A percentile compares a stretch with the other conserved stretches of the same genome.
Conservation (phyloP, 2,329 filamentous ascomycete genomes). For the Colletotrichum sp. region DNA sequence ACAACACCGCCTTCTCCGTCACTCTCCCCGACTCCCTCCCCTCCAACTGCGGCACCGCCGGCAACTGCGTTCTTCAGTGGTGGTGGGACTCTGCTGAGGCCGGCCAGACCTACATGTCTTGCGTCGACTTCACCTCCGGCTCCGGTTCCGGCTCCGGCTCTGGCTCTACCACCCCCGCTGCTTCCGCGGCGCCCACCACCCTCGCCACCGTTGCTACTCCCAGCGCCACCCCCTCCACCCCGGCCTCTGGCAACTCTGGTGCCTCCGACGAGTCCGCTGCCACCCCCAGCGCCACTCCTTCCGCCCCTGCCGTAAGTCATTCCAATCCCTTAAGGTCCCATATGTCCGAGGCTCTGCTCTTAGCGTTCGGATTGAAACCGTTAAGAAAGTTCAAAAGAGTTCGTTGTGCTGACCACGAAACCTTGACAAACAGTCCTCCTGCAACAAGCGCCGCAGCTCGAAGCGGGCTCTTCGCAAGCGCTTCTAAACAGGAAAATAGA, state of each 20-base stretch:
- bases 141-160: slow-evolving; percentile 6
- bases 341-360: neutral
- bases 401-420: neutral
- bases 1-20: slow-evolving; percentile 52
- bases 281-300: neutral
- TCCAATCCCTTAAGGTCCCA: neutral
- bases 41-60: slow-evolving; percentile 51
- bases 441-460: slow-evolving; percentile 9
- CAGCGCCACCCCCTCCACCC: slow-evolving; percentile 2
- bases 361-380: slow-evolving; percentile 2
- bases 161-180: neutral
- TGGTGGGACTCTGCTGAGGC: slow-evolving; percentile 64
- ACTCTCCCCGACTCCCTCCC: slow-evolving; percentile 56
- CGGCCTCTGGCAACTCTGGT: neutral
- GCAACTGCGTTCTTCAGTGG: slow-evolving; percentile 62
- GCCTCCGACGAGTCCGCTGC: neutral
- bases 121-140: slow-evolving; percentile 58
- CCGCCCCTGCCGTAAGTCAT: slow-evolving; percentile 5
- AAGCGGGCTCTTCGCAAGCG: slow-evolving; percentile 19
- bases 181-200: slow-evolving; percentile 9
- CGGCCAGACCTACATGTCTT: slow-evolving; percentile 67
- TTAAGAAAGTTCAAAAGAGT: neutral
- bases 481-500: slow-evolving; percentile 7
- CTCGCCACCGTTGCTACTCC: neutral
- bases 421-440: neutral